Evolutionary conservation across 495 filamentous ascomycete species (phyloP).

Genomic region (Talaromyces nanjingensis): DNA sequence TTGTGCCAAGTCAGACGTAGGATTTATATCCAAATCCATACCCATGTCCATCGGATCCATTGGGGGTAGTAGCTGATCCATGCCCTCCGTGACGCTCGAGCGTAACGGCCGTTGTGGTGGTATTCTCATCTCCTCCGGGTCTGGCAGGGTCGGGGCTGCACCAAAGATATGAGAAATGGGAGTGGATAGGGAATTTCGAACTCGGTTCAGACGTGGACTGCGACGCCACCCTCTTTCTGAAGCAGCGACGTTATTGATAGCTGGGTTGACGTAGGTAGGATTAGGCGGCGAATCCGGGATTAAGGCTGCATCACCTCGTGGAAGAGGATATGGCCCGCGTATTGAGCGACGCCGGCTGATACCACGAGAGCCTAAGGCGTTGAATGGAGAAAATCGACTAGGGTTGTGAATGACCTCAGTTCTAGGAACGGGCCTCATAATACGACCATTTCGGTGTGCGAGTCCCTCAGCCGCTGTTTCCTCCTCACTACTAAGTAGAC

Average conservation of each 20-base stretch:
- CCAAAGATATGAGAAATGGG: constrained; percentile 43
- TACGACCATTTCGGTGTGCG: constrained; percentile 40
- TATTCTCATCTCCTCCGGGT: constrained; percentile 10
- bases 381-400: constrained; percentile 39
- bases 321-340: constrained; percentile 32
- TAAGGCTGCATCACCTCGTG: constrained; percentile 26
- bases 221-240: constrained; percentile 36
- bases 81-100: constrained; percentile 16
- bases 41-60: constrained; percentile 35
- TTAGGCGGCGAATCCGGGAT: constrained; percentile 19
- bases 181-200: constrained; percentile 36
- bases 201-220: constrained; percentile 33
- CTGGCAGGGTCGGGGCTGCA: constrained; percentile 11
- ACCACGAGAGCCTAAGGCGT: constrained; percentile 31
- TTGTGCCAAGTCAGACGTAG: constrained; percentile 38
- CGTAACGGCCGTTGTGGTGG: constrained; percentile 18
- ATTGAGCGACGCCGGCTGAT: constrained; percentile 32
- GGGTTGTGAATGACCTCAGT: constrained; percentile 29
- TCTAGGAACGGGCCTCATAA: constrained; percentile 32
- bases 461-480: constrained; percentile 43
- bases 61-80: constrained; percentile 23
- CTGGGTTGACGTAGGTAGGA: constrained; percentile 18
- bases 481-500: constrained; percentile 37
- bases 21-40: constrained; percentile 32
- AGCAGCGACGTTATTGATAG: constrained; percentile 21